These are phyloP conservation scores for Musa troglodytarum DNA, from an alignment of 176 grass and related monocot genomes.

Conservation along the genomic window DNA sequence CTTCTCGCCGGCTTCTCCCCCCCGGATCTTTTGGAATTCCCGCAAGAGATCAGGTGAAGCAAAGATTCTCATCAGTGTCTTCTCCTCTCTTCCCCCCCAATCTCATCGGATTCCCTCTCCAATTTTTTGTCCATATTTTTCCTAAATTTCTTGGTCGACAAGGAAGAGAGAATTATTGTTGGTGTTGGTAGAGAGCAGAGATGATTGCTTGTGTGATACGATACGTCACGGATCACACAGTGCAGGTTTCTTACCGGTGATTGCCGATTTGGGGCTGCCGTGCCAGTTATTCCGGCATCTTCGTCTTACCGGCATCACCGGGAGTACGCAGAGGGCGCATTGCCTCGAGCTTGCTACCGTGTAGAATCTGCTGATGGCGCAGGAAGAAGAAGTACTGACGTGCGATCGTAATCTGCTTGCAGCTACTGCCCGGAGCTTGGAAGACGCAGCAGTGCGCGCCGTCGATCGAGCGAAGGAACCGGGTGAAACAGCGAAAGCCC, in stretches of 20 bases:
- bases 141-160: neutral
- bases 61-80: too few species aligned
- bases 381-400: too few species aligned
- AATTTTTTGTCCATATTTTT: neutral
- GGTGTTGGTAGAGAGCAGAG: neutral
- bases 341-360: too few species aligned
- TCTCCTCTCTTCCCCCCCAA: neutral
- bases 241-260: neutral
- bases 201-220: too few species aligned
- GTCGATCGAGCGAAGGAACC: neutral
- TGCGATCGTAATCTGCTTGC: conserved; percentile 11
- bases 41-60: conserved; percentile 77
- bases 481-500: neutral
- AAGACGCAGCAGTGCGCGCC: conserved; percentile 32
- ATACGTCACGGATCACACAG: too few species aligned
- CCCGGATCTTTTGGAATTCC: conserved; percentile 78
- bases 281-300: neutral
- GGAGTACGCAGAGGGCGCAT: too few species aligned
- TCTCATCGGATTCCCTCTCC: neutral
- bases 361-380: too few species aligned
- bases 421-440: conserved; percentile 50
- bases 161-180: neutral
- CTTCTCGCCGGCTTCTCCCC: conserved; percentile 42
- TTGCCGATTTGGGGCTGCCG: neutral
- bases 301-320: neutral